These are phyloP conservation scores for Hortiboletus campestris DNA, from an alignment of 768 basidiomycete species.

Conservation along the genomic window DNA sequence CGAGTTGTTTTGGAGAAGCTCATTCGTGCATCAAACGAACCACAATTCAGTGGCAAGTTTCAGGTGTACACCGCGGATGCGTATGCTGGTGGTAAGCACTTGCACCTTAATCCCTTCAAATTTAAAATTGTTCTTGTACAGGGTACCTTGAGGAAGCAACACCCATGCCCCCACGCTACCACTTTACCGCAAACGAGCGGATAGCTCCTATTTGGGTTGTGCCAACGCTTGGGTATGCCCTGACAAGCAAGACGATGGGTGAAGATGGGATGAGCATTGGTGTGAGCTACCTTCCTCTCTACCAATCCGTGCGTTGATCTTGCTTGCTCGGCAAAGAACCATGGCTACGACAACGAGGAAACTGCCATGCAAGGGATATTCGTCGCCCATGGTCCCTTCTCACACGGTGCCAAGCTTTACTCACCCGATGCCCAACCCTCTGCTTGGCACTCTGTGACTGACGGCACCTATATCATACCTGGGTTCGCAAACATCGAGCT, in stretches of 20 bases:
- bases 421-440: slow-evolving; percentile 8
- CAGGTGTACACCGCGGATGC: slow-evolving; percentile 44
- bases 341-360: slow-evolving; percentile 85
- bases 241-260: slow-evolving; percentile 66
- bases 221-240: slow-evolving; percentile 74
- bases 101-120: neutral
- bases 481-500: slow-evolving; percentile 86
- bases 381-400: slow-evolving; percentile 89
- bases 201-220: slow-evolving; percentile 88
- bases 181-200: slow-evolving; percentile 69
- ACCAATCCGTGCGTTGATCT: neutral
- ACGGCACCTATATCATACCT: slow-evolving; percentile 64
- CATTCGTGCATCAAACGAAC: slow-evolving; percentile 44
- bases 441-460: slow-evolving; percentile 62
- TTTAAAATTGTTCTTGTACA: neutral
- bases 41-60: slow-evolving; percentile 52
- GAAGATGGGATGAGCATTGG: slow-evolving; percentile 69
- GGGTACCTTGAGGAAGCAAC: slow-evolving; percentile 13
- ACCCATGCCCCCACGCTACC: slow-evolving; percentile 74
- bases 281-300: slow-evolving; percentile 43
- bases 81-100: slow-evolving; percentile 20
- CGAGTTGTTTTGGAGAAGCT: slow-evolving; percentile 56
- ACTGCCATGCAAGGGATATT: slow-evolving; percentile 85
- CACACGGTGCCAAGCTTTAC: slow-evolving; percentile 59
- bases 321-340: slow-evolving; percentile 51